Conservation (phyloP, 75 land plant genomes). For the Ceratopteris richardii region DNA sequence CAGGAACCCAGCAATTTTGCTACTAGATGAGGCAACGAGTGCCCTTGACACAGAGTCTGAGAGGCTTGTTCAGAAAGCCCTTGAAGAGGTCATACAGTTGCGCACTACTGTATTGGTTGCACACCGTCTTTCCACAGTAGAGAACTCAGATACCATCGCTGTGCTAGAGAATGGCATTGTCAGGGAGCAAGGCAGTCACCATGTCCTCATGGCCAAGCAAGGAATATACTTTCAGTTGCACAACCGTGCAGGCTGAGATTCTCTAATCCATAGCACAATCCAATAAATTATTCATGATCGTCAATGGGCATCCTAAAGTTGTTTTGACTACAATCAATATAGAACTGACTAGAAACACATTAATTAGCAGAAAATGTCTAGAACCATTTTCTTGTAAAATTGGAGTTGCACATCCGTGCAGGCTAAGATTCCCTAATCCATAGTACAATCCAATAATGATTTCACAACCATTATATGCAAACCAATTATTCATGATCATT, state of each 20-base stretch:
- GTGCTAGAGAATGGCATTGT: slow-evolving; percentile 27
- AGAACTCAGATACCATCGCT: slow-evolving; percentile 28
- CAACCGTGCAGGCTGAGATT: slow-evolving; percentile 11
- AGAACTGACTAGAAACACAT: no score
- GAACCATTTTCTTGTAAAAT: no score
- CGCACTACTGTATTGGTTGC: slow-evolving; percentile 32
- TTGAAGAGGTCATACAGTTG: slow-evolving; percentile 25
- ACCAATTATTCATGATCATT: no score
- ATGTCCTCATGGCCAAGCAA: slow-evolving; percentile 11
- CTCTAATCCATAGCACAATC: no score
- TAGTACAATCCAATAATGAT: no score
- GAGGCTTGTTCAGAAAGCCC: slow-evolving; percentile 27
- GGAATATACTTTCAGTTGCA: slow-evolving; percentile 3
- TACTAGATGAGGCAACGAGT: slow-evolving; percentile 43
- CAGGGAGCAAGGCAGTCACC: slow-evolving; percentile 30
- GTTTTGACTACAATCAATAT: no score
- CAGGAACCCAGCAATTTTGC: slow-evolving; percentile 29
- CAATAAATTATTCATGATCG: no score
- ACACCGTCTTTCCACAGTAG: slow-evolving; percentile 32
- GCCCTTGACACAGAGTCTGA: slow-evolving; percentile 46
- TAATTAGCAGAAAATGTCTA: no score
- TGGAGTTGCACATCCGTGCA: no score
- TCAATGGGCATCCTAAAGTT: no score
- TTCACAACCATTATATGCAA: no score
- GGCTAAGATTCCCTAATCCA: no score